Conservation (phyloP, 2,329 filamentous ascomycete genomes). For the Neofusicoccum umdonicola region DNA sequence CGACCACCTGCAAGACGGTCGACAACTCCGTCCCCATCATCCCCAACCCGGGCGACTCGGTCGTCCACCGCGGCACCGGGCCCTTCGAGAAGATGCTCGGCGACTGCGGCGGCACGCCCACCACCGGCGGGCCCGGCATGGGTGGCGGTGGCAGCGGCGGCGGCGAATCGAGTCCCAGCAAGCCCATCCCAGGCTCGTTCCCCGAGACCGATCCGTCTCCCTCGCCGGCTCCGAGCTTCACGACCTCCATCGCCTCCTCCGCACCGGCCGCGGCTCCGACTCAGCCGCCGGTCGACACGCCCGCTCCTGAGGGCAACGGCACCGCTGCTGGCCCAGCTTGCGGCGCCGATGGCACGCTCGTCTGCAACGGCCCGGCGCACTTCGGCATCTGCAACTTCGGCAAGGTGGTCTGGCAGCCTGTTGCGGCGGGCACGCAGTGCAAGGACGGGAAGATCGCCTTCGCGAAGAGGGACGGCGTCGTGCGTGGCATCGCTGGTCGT, state of each 20-base stretch:
- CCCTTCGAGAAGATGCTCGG: neutral
- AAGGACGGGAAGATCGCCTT: slow-evolving; percentile 29
- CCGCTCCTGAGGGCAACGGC: neutral
- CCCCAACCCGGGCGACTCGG: slow-evolving; percentile 59
- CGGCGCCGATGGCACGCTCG: slow-evolving; percentile 10
- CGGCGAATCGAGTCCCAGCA: neutral
- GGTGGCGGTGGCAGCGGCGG: neutral
- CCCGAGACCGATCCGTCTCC: neutral
- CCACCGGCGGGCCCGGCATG: neutral
- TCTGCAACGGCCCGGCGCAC: slow-evolving; percentile 20
- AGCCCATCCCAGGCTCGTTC: neutral
- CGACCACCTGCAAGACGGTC: slow-evolving; percentile 50
- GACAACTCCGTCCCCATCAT: slow-evolving; percentile 57
- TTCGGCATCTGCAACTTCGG: slow-evolving; percentile 23
- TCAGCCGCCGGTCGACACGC: neutral
- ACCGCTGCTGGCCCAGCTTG: neutral
- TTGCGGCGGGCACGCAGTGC: slow-evolving; percentile 37
- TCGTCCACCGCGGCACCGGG: slow-evolving; percentile 35
- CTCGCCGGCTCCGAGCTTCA: neutral
- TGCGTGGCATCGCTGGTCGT: neutral
- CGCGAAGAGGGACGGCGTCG: neutral
- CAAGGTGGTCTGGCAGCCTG: slow-evolving; percentile 21
- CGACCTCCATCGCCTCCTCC: neutral
- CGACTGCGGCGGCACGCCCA: neutral
- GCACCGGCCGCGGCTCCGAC: neutral